phyloP scores from a whole-genome alignment of 495 filamentous ascomycete genomes.

The Jackrogersella multiformis region DNA sequence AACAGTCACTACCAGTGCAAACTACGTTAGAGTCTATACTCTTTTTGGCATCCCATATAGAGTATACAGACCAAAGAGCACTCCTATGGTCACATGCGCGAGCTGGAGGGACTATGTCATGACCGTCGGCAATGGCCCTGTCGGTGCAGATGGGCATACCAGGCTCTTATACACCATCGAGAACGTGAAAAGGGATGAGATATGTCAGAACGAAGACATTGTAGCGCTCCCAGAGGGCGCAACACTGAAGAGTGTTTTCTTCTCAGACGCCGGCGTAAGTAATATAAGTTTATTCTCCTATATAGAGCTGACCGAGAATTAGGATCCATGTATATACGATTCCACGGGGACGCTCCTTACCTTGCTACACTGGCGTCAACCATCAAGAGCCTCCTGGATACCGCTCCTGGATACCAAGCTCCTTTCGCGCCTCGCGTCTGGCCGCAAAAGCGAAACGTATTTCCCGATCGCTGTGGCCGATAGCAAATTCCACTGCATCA shows the following conservation, averaged over 20 bases:
- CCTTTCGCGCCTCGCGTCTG: conserved; percentile 80
- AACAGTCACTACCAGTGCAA: conserved; percentile 81
- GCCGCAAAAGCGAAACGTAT: conserved; percentile 87
- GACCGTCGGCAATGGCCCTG: conserved; percentile 90
- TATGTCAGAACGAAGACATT: conserved; percentile 89
- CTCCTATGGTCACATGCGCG: conserved; percentile 87
- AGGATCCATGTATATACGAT: conserved; percentile 96
- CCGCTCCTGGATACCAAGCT: conserved; percentile 89
- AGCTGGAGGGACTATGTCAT: conserved; percentile 94
- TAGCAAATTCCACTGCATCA: conserved; percentile 96
- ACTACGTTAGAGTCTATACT: conserved; percentile 92
- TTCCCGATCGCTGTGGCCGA: conserved; percentile 95
- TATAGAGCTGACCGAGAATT: conserved; percentile 36
- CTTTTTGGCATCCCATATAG: conserved; percentile 89
- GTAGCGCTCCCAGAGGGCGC: conserved; percentile 80
- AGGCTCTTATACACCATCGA: conserved; percentile 86
- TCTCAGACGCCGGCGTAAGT: conserved; percentile 84
- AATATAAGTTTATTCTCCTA: background rate
- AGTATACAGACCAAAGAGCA: conserved; percentile 89
- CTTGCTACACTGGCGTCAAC: conserved; percentile 87
- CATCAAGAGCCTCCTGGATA: conserved; percentile 87
- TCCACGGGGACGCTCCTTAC: conserved; percentile 85
- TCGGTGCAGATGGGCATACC: conserved; percentile 77
- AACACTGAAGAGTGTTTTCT: conserved; percentile 83
- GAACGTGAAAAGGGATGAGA: conserved; percentile 91